A percentile compares a stretch with the other conserved stretches of the same genome.
Conservation (phyloP, 1,284 basidiomycete genomes). For the Abortiporus biennis region DNA sequence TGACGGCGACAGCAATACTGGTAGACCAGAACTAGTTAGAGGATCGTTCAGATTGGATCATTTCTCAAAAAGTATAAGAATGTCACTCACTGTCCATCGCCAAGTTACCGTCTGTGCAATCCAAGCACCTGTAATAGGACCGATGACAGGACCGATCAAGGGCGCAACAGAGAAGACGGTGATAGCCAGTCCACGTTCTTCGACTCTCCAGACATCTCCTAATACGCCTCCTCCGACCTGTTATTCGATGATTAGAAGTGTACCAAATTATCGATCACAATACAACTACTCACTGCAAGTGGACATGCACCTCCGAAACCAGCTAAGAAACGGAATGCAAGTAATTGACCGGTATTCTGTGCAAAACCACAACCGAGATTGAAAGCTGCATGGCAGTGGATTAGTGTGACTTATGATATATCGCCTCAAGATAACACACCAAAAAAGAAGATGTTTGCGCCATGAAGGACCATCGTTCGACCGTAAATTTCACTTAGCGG, state of each 20-base stretch:
- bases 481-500: constrained; percentile 52
- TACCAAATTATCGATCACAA: background rate
- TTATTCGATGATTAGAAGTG: background rate
- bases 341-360: constrained; percentile 44
- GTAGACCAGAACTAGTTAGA: constrained; percentile 32
- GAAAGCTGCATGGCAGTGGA: constrained; percentile 39
- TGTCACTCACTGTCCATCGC: constrained; percentile 29
- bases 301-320: constrained; percentile 60
- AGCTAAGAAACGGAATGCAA: constrained; percentile 58
- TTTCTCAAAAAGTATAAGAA: background rate
- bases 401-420: background rate
- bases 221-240: constrained; percentile 41
- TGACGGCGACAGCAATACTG: constrained; percentile 29
- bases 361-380: constrained; percentile 62
- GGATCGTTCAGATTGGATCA: background rate
- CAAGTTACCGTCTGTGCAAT: constrained; percentile 32
- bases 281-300: constrained; percentile 35
- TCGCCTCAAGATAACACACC: constrained; percentile 31
- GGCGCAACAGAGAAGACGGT: constrained; percentile 44
- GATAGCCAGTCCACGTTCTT: constrained; percentile 40
- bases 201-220: constrained; percentile 40
- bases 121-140: constrained; percentile 33
- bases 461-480: constrained; percentile 36
- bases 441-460: constrained; percentile 52
- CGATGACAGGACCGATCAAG: constrained; percentile 37